Base-by-base conservation (phyloP, 129 eudicot species). In the Flaveria sonorensis region DNA sequence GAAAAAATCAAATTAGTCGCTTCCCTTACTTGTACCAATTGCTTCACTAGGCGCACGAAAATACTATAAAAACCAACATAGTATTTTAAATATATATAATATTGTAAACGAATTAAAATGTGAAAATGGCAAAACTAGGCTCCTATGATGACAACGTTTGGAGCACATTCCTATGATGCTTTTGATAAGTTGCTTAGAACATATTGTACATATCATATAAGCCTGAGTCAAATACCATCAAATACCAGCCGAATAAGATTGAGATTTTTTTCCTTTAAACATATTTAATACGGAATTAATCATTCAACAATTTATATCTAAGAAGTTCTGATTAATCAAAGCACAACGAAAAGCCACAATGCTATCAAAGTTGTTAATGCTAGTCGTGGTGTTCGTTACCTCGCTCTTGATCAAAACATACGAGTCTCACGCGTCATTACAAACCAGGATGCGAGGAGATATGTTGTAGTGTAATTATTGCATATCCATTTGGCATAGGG, bases 401-500 rank as follows among this genome's bases (percentile, higher is more conserved):
- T 7, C n/a, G 11, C 15, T 57, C 10, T 18, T 52, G 53, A 23
- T 67, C 24, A 3, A 13, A 10, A 65, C 15, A 36, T 42, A 6
- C 24, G 24, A 13, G 55, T 10, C 74, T 32, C 42, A 28, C 53
- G 59, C 67, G 2, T 77, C 59, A 10, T 40, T 65, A 51, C 74
- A 16, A 77, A 77, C 45, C 74, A 36, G 57, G 74, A 4, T 77
- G 68, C 63, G 57, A 53, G 20, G 74, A 77, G 30, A 67, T 4
- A 55, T 77, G 81, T 21, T 57, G 74, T 21, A 77, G 39, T 51
- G 6, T 66, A 67, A 77, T 10, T 21, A 67, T 77, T 56, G 56
- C 81, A 36, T 77, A 77, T 77, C 81, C 57, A 23, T 77, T 13
- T 40, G 81, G 74, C 67, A 67, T 77, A 4, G 57, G 68, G 14